These are phyloP conservation scores for Solanum phureja DNA, from an alignment of 257 asterid genomes.

Conservation along the genomic window DNA sequence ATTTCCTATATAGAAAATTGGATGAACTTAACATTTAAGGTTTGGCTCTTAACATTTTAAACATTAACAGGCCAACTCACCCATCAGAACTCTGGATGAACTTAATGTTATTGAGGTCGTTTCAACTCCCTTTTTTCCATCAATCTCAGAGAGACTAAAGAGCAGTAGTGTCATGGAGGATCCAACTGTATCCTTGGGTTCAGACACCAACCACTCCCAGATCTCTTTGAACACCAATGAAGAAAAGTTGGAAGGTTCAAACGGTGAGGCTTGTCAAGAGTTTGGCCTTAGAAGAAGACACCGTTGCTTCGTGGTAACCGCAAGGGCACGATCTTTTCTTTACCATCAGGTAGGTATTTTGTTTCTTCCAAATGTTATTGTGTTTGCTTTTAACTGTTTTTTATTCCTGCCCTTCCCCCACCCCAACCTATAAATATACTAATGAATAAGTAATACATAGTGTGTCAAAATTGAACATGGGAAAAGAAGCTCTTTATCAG, in stretches of 20 bases:
- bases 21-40: not conserved
- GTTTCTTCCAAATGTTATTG: not conserved
- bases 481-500: not conserved
- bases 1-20: not conserved
- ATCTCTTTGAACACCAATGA: constrained; percentile 18
- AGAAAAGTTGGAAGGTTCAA: constrained; percentile 13
- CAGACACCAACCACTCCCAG: constrained; percentile 17
- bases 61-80: constrained; percentile 81
- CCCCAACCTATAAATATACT: not conserved
- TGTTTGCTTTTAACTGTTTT: not conserved
- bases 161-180: constrained; percentile 13
- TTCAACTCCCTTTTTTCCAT: constrained; percentile 60
- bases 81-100: constrained; percentile 73
- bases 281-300: constrained; percentile 68
- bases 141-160: constrained; percentile 41
- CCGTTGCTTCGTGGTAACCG: constrained; percentile 74
- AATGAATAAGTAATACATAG: not conserved
- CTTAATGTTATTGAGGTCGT: constrained; percentile 61
- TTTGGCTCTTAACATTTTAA: not conserved
- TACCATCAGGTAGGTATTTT: constrained; percentile 72
- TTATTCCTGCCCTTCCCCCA: not conserved
- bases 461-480: not conserved
- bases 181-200: constrained; percentile 19
- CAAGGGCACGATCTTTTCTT: constrained; percentile 86
- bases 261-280: constrained; percentile 24